Conservation (phyloP, 129 eudicot genomes). For the Arctium lappa region DNA sequence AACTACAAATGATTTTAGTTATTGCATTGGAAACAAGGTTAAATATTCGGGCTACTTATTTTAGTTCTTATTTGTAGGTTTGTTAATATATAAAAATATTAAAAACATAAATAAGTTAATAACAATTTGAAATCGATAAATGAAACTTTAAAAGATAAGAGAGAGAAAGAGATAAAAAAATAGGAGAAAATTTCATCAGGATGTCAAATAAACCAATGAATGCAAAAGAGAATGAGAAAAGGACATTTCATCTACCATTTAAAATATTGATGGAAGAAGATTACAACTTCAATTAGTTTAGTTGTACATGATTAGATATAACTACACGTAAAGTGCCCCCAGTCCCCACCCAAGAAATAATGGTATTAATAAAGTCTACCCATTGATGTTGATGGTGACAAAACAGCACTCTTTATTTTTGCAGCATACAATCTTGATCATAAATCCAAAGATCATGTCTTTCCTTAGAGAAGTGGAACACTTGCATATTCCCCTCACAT, state of each 20-base stretch:
- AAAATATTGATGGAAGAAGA: not conserved
- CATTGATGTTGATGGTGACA: not conserved
- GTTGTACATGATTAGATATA: not conserved
- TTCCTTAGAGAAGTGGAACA: not conserved
- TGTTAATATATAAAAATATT: too few species aligned
- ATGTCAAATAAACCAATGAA: not conserved
- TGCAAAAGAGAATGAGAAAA: not conserved
- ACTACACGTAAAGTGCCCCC: not conserved
- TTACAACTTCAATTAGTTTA: not conserved
- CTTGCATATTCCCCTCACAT: constrained; percentile 24
- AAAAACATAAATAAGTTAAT: too few species aligned
- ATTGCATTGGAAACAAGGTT: too few species aligned
- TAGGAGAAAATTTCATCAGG: not conserved
- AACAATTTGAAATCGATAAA: not conserved
- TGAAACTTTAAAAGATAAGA: not conserved
- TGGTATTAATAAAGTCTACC: too few species aligned
- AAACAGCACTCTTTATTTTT: not conserved
- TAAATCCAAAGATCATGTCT: not conserved
- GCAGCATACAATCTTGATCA: not conserved
- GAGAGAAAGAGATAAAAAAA: not conserved
- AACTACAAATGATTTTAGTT: not conserved
- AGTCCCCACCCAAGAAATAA: not conserved
- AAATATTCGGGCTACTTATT: too few species aligned
- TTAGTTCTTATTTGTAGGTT: too few species aligned
- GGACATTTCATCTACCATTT: not conserved